A percentile compares a stretch with the other conserved stretches of the same genome.
phyloP scores from a whole-genome alignment of 1,284 basidiomycete genomes.

The Serendipita sp. region DNA sequence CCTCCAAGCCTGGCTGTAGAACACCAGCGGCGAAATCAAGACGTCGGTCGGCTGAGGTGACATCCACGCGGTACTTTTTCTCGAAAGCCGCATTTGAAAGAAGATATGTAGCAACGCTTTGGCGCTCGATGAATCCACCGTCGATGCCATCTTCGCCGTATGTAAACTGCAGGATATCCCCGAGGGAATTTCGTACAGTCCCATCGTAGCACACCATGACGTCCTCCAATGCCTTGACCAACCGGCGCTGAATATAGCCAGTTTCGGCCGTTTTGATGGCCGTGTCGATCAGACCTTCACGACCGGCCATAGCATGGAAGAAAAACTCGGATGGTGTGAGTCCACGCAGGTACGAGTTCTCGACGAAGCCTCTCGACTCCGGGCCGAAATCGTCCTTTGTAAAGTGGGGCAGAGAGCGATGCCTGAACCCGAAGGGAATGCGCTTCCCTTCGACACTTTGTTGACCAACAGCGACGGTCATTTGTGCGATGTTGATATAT shows the following conservation, averaged over 20 bases:
- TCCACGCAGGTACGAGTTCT: slow-evolving; percentile 98
- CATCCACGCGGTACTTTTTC: slow-evolving; percentile 83
- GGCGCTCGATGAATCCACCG: slow-evolving; percentile 92
- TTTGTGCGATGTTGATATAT: slow-evolving; percentile 99
- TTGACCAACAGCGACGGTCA: slow-evolving; percentile 99
- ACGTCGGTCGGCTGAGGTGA: slow-evolving; percentile 50
- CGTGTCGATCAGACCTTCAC: slow-evolving; percentile 98
- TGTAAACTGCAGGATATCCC: slow-evolving; percentile 90
- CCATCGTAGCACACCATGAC: slow-evolving; percentile 97
- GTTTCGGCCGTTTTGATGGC: slow-evolving; percentile 99
- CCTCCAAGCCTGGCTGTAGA: slow-evolving; percentile 89
- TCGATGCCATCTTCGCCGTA: slow-evolving; percentile 99
- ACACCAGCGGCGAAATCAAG: slow-evolving; percentile 69
- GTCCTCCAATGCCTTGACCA: slow-evolving; percentile 97
- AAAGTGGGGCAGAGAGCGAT: slow-evolving; percentile 93
- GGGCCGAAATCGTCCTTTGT: slow-evolving; percentile 98
- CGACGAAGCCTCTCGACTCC: slow-evolving; percentile 96
- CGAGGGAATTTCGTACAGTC: slow-evolving; percentile 91
- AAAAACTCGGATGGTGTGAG: slow-evolving; percentile 98
- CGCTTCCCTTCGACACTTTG: slow-evolving; percentile 97
- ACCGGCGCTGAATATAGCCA: slow-evolving; percentile 94
- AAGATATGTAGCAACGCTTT: slow-evolving; percentile 80
- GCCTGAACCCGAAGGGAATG: slow-evolving; percentile 96
- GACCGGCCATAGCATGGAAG: slow-evolving; percentile 99
- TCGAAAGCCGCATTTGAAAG: slow-evolving; percentile 78